Evolutionary conservation across 2,329 filamentous ascomycete species (phyloP), one percentile per base, ranked within the genome.

Genomic region (Aspergillus sp.): DNA sequence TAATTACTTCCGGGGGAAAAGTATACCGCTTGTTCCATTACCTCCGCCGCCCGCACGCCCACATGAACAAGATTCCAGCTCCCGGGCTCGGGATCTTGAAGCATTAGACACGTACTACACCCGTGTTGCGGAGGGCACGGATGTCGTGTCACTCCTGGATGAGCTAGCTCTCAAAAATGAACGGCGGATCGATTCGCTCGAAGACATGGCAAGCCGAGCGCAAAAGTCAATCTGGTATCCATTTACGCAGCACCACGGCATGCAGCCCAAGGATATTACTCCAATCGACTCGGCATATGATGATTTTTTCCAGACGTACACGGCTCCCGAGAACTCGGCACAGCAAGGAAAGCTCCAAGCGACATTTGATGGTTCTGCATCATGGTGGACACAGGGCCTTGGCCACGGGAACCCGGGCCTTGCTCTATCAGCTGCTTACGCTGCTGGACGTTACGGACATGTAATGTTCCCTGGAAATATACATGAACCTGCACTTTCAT

Each of bases 331-430:
- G 15, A 31, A 62, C 68, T 48, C 63, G 2, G 41, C 64, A 4
- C 51, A 62, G 1, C 51, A 58, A 6, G 62, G 56, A 21, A 68
- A 86, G 3, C 74, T 91, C 0, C 81, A 80, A 46, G 82, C 90
- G 1, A 87, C 89, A 0, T 92, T 95, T 55, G 91, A 96, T 65
- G 91, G 88, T 2, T 95, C 90, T 0, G 90, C 90, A 1, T 93
- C 90, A 0, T 96, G 91, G 91, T 96, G 91, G 91, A 96, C 91
- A 0, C 91, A 96, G 73, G 91, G 91, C 2, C 81, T 96, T 0
- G 91, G 91, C 1, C 91, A 96, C 63, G 89, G 87, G 6, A 92
- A 90, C 64, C 84, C 90, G 0, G 76, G 81, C 0, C 79, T 96
- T 1, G 84, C 90, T 0, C 82, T 95, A 2, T 86, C 89, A 0